Base-by-base conservation (phyloP, 164 flowering plant genomes). In the Aristolochia contorta region DNA sequence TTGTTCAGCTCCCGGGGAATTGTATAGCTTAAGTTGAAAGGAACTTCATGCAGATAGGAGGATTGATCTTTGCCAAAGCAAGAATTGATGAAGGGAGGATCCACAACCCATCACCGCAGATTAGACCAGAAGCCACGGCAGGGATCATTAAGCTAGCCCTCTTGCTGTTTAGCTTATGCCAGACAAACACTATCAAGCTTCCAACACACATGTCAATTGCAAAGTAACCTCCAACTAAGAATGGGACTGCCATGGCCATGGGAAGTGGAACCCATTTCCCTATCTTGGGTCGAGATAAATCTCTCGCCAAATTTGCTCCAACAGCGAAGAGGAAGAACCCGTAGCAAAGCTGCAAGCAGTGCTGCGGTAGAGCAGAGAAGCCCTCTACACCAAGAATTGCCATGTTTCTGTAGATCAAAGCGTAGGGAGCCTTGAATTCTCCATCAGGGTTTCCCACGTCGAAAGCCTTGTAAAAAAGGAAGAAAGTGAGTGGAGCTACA, bases 171-270 rank as follows among this genome's bases (percentile, higher is more conserved):
- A 89, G 16, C 60, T 71, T 84, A 58, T 80, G 78, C 98, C 97
- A 89, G n/a, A 70, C 67, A 45, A 82, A 86, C 73, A 90, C 96
- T 32, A 81, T 51, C 74, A 93, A 63, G 66, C 89, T 89, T 64
- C 98, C 98, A 33, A 89, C 59, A 46, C 94, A 84, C 98, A 92
- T 92, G 58, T 92, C 98, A n/a, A 92, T 83, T 0, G 97, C 96
- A 62, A 93, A 90, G 61, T 74, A 80, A 0, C 82, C 96, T 0
- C 98, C 98, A 22, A 87, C 90, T 5, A 89, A 73, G 75, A 93
- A 93, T 7, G 97, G 98, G 46, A 87, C 92, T 4, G 97, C 98
- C 98, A 93, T 93, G 19, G 89, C 97, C 90, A 93, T 93, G 0
- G 98, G 98, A 27, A 93, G 77, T 0, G 98, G 98, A 18, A 84